Conservation (phyloP, 208 protist species). For the Acanthamoeba culbertsoni region DNA sequence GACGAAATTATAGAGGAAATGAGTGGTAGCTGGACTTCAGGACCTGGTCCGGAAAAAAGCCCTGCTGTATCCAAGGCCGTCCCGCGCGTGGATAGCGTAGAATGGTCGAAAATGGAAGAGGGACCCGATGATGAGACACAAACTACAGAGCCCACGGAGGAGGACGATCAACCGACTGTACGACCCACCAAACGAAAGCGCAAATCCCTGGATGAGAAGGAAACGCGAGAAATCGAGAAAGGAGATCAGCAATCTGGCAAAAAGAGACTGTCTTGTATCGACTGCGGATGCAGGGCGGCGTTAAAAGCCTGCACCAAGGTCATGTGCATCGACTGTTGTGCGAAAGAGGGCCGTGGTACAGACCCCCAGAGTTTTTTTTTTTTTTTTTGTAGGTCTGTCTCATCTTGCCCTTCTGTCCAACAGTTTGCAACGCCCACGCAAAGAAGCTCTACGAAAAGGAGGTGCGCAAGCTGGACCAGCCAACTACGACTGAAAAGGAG, state of each 20-base stretch:
- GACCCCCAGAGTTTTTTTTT: background rate
- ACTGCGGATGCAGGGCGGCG: background rate
- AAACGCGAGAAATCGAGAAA: background rate
- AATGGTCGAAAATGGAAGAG: background rate
- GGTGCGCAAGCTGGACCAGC: slow-evolving; percentile 17
- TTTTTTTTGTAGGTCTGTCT: no score
- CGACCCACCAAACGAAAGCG: slow-evolving; percentile 33
- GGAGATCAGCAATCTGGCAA: background rate
- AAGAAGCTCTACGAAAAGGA: slow-evolving; percentile 42
- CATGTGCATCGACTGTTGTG: slow-evolving; percentile 39
- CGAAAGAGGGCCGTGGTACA: background rate
- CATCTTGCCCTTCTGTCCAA: background rate
- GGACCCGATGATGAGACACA: background rate
- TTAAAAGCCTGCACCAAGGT: slow-evolving; percentile 33
- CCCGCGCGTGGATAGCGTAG: background rate
- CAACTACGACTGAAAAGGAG: background rate
- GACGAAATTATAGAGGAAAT: background rate
- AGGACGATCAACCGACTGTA: no score
- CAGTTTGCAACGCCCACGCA: background rate
- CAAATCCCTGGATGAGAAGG: background rate
- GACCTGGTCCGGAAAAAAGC: no score
- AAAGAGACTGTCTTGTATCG: slow-evolving; percentile 13
- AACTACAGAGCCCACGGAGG: no score
- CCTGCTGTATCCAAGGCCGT: background rate
- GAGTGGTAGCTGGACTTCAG: background rate